These are phyloP conservation scores for Panicum miliaceum DNA, from an alignment of 176 grass and related monocot species.

Conservation along the genomic window DNA sequence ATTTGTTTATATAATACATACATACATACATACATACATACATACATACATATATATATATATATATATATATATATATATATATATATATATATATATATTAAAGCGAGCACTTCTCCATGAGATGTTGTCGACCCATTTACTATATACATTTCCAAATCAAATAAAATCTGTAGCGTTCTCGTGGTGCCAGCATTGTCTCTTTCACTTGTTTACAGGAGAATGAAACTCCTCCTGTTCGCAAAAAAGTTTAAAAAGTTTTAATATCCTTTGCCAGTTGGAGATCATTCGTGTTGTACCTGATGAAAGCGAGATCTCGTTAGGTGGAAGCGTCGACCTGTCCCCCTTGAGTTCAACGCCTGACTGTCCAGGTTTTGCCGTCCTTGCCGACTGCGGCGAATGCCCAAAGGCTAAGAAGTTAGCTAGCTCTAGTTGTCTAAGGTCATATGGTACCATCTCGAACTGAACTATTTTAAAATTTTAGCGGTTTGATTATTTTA, in stretches of 20 bases:
- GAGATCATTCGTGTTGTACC: slow-evolving; percentile 12
- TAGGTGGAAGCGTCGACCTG: slow-evolving; percentile 32
- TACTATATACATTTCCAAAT: slow-evolving; percentile 1
- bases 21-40: too few relatives aligned
- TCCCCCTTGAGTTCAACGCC: slow-evolving; percentile 31
- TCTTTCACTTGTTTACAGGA: not conserved
- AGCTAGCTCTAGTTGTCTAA: slow-evolving; percentile 37
- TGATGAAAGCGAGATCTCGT: slow-evolving; percentile 36
- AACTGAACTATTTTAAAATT: not conserved
- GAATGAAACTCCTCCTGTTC: slow-evolving; percentile 3
- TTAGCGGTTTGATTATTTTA: not conserved
- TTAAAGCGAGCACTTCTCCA: slow-evolving; percentile 16
- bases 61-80: too few relatives aligned
- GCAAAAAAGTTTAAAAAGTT: not conserved
- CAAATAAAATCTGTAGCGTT: slow-evolving; percentile 24
- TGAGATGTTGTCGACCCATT: slow-evolving; percentile 23
- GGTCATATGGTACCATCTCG: not conserved
- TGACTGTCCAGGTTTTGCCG: slow-evolving; percentile 31
- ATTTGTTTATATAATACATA: not conserved
- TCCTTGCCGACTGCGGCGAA: slow-evolving; percentile 25
- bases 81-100: too few relatives aligned
- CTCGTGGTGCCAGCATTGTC: slow-evolving; percentile 25
- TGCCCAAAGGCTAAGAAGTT: slow-evolving; percentile 18
- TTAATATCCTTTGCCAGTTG: slow-evolving; percentile 47
- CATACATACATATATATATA: too few relatives aligned